Base-by-base conservation (phyloP, 192 early-diverging fungal genomes). In the Backusella australiensis region DNA sequence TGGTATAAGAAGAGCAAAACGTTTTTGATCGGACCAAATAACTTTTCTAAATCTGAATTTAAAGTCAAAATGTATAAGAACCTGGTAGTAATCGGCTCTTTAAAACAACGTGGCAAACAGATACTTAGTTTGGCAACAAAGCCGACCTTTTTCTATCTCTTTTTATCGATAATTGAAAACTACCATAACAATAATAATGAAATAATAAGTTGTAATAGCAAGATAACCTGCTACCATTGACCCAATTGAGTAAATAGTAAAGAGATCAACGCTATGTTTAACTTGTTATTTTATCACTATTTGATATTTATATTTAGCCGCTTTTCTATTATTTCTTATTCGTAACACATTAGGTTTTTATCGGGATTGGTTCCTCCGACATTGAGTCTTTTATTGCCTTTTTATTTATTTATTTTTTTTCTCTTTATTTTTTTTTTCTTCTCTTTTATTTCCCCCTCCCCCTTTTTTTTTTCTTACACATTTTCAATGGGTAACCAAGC, bases 121-220 rank as follows among this genome's bases (percentile, higher is more conserved):
- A 72, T 72, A 42, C 69, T 70, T 70, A 42, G 69, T 70, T 36
- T 70, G 69, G 69, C 69, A 70, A 42, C 35, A 34, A 36, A 70
- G 69, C 41, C 69, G 69, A 26, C 69, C 14, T 63, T 63, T 63
- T 63, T 59, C 11, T 59, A 23, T 59, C 23, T 59, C 23, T 49
- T n/a, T 49, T 49, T 44, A 44, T 44, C 42, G 42, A 44, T 44
- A 44, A 44, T 44, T 49, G 19, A 49, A 49, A 49, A n/a, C 46
- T 49, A 14, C 12, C 7, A 26, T 63, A 63, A 29, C 21, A 26
- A 26, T 29, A 63, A 63, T 26, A 63, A 59, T 26, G 23, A 59
- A 26, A 21, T 59, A 26, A 1, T 12, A 59, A 12, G 46, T 21
- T n/a, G 5, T 49, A 49, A 49, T n/a, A 49, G 46, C 46, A 49